phyloP scores from a whole-genome alignment of 2,329 filamentous ascomycete genomes.

The Teratosphaeria gauchensis region DNA sequence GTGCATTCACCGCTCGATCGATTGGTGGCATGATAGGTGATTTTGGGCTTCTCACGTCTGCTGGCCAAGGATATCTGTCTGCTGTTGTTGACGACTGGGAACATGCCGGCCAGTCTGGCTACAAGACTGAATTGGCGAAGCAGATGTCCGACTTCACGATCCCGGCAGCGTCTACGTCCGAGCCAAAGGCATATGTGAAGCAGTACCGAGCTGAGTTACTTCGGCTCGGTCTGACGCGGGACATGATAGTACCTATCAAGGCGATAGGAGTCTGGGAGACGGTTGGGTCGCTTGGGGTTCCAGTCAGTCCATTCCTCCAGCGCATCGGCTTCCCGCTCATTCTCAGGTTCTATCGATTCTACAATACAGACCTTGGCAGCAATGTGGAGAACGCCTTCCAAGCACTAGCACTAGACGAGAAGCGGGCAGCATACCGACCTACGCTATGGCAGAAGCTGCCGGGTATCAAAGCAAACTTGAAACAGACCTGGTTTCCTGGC shows the following conservation, averaged over 20 bases:
- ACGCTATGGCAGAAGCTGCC: slow-evolving; percentile 29
- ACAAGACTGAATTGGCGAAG: slow-evolving; percentile 1
- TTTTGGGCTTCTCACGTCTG: slow-evolving; percentile 29
- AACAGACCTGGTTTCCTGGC: slow-evolving; percentile 38
- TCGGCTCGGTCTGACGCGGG: background rate
- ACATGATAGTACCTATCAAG: slow-evolving; percentile 20
- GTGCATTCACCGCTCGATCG: slow-evolving; percentile 32
- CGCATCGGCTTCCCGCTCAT: slow-evolving; percentile 12
- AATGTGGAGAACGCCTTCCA: slow-evolving; percentile 31
- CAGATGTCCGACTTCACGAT: background rate
- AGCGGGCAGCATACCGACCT: slow-evolving; percentile 26
- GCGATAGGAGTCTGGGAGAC: slow-evolving; percentile 31
- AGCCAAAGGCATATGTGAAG: background rate
- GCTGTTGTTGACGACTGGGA: slow-evolving; percentile 22
- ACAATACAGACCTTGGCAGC: slow-evolving; percentile 33
- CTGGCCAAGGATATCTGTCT: slow-evolving; percentile 16
- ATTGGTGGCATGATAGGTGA: slow-evolving; percentile 33
- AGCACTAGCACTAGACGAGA: slow-evolving; percentile 31
- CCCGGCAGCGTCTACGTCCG: background rate
- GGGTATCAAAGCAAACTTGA: slow-evolving; percentile 22
- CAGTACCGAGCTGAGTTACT: background rate
- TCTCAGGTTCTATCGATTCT: slow-evolving; percentile 33
- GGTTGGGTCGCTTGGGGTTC: background rate
- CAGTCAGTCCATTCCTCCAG: background rate
- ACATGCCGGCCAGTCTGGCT: slow-evolving; percentile 4